Conservation (phyloP, 805 yeast species). For the Candida gorgasii region DNA sequence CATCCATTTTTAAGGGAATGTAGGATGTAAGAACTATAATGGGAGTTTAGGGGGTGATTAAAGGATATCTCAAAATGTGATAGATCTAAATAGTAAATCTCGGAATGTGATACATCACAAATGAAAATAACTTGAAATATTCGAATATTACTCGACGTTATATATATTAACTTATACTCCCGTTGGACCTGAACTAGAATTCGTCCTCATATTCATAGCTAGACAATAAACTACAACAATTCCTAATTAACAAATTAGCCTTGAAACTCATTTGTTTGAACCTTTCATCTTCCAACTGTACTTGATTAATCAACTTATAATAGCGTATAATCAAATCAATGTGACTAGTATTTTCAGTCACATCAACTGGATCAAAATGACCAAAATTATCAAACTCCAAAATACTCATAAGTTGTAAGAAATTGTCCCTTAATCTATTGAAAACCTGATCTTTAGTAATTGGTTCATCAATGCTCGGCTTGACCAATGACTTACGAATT, state of each 20-base stretch:
- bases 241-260: conserved; percentile 5
- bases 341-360: neutral
- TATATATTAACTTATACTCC: no score
- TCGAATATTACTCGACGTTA: neutral
- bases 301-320: conserved; percentile 10
- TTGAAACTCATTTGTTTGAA: conserved; percentile 8
- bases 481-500: conserved; percentile 4
- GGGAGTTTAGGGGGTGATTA: no score
- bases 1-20: conserved; percentile 2
- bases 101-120: conserved; percentile 5
- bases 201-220: conserved; percentile 1
- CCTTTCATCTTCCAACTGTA: conserved; percentile 7
- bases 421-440: neutral
- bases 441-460: conserved; percentile 1
- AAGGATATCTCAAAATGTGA: no score
- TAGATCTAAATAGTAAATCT: no score
- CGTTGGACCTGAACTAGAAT: no score
- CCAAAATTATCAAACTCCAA: neutral
- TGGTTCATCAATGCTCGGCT: neutral
- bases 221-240: conserved; percentile 11
- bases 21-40: neutral
- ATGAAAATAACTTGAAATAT: neutral
- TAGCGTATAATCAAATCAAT: conserved; percentile 7
- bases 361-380: neutral
- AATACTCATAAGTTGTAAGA: neutral